Conservation (phyloP, 2,329 filamentous ascomycete genomes). For the Cylindrodendrum hubeiense region DNA sequence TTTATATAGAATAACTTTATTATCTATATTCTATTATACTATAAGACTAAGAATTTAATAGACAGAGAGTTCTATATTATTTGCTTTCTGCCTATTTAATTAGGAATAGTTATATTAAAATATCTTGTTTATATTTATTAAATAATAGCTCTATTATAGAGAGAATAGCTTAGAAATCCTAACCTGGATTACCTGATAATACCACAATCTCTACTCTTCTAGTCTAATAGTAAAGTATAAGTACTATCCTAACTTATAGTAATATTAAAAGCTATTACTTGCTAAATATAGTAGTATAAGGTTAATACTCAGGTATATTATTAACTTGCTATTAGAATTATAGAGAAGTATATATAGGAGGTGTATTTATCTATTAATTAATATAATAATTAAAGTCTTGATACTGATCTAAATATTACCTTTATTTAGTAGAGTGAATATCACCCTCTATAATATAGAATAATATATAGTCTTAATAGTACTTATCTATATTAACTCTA, state of each 20-base stretch:
- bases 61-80: background rate
- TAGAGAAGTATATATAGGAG: too few species aligned
- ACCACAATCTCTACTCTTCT: background rate
- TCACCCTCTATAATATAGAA: too few species aligned
- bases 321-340: too few species aligned
- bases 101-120: background rate
- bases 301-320: too few species aligned
- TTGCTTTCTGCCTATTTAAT: background rate
- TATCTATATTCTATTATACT: background rate
- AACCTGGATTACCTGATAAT: background rate
- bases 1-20: background rate
- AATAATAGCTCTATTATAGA: background rate
- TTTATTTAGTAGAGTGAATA: too few species aligned
- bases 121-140: background rate
- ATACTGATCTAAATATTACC: too few species aligned
- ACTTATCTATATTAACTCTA: too few species aligned
- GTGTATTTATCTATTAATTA: too few species aligned
- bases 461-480: too few species aligned
- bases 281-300: too few species aligned
- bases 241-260: background rate
- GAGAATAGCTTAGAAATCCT: background rate
- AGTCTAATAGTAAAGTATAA: background rate
- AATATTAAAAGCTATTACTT: too few species aligned
- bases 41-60: background rate
- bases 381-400: too few species aligned